A percentile compares a stretch with the other conserved stretches of the same genome.
Evolutionary conservation across 2,329 filamentous ascomycete genomes (phyloP).

Genomic region (Gnomoniopsis smithogilvyi): DNA sequence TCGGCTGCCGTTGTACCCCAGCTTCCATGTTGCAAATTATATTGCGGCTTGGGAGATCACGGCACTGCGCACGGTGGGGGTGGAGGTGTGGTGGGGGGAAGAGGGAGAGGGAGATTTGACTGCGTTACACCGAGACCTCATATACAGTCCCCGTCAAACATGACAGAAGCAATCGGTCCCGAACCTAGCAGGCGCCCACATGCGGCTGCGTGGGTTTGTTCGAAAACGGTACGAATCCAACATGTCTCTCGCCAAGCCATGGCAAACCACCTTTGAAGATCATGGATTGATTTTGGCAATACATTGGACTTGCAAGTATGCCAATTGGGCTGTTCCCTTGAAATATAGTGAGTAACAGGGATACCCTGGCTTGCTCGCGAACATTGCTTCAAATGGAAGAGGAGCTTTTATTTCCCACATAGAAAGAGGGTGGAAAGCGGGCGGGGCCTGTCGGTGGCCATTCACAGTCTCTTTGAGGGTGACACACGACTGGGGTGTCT

Average conservation of each 20-base stretch:
- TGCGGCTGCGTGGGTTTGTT: background rate
- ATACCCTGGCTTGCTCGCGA: slow-evolving; percentile 2
- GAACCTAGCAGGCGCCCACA: background rate
- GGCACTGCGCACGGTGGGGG: background rate
- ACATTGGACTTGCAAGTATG: too few species aligned
- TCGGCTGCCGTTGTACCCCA: background rate
- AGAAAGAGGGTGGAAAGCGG: background rate
- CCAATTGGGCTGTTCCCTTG: too few species aligned
- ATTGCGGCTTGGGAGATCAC: background rate
- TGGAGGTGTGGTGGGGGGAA: too few species aligned
- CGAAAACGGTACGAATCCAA: too few species aligned
- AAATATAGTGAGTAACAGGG: background rate
- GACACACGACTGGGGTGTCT: slow-evolving; percentile 11
- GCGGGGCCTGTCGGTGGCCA: background rate
- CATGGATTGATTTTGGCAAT: too few species aligned
- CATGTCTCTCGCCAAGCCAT: background rate
- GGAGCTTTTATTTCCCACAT: background rate
- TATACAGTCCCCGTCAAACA: slow-evolving; percentile 5
- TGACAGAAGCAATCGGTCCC: slow-evolving; percentile 7
- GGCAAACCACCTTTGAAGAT: background rate
- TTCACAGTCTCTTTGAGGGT: background rate
- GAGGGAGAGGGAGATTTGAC: background rate
- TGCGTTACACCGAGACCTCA: slow-evolving; percentile 4
- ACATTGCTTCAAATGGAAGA: slow-evolving; percentile 4
- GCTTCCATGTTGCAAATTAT: background rate